These are phyloP conservation scores for Camellia japonica DNA, from an alignment of 148 eudicot genomes.

Conservation along the genomic window DNA sequence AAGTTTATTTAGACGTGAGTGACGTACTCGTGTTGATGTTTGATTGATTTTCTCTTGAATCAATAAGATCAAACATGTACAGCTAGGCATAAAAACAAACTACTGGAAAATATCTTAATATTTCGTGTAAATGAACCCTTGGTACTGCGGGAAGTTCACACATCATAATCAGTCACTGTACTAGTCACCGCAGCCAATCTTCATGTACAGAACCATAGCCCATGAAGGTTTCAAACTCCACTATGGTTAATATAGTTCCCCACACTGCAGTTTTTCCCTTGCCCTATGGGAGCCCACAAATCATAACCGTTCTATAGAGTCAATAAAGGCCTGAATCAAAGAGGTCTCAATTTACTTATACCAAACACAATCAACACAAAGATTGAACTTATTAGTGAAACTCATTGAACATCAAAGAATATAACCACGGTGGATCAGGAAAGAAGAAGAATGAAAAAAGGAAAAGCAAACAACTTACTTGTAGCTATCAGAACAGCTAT, in stretches of 20 bases:
- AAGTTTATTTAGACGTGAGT: too few relatives aligned
- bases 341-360: too few relatives aligned
- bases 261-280: neutral
- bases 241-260: neutral
- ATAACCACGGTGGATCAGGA: neutral
- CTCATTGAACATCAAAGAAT: neutral
- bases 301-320: too few relatives aligned
- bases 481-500: conserved; percentile 15
- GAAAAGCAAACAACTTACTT: neutral
- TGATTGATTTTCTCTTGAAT: too few relatives aligned
- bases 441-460: conserved; percentile 18
- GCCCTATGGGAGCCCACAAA: too few relatives aligned
- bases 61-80: too few relatives aligned
- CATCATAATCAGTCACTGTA: neutral
- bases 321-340: too few relatives aligned
- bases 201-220: neutral
- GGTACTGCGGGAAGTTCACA: neutral
- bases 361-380: too few relatives aligned
- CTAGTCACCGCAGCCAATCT: neutral
- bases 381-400: neutral
- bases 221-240: neutral
- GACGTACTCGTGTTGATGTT: too few relatives aligned
- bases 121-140: neutral
- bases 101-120: too few relatives aligned
- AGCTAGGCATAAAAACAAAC: too few relatives aligned